phyloP scores from a whole-genome alignment of 495 filamentous ascomycete species.

The Trichocladium uniseriatum region DNA sequence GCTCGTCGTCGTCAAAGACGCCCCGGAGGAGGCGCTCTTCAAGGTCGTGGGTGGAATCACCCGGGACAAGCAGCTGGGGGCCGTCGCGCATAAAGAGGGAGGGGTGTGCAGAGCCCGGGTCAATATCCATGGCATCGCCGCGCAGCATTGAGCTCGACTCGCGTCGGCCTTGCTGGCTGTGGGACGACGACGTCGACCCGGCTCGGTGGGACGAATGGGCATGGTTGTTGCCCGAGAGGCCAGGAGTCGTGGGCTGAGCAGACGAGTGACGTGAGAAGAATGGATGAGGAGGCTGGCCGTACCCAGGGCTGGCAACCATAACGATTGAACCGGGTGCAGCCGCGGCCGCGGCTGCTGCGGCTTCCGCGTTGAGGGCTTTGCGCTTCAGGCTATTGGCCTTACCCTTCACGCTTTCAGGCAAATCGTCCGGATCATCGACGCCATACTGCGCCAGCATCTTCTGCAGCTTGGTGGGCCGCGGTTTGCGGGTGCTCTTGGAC shows the following conservation, averaged over 20 bases:
- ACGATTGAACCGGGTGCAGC: conserved; percentile 12
- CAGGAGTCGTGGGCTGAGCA: conserved; percentile 33
- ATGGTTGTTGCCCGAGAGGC: conserved; percentile 27
- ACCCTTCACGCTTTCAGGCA: conserved; percentile 68
- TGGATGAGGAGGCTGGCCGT: conserved; percentile 19
- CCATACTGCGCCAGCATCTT: conserved; percentile 86
- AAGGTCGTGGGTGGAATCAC: conserved; percentile 27
- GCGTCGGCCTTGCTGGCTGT: conserved; percentile 24
- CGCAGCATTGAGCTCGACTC: conserved; percentile 11
- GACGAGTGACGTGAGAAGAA: conserved; percentile 32
- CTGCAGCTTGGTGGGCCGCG: conserved; percentile 92
- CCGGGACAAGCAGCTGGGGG: conserved; percentile 23
- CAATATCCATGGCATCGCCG: conserved; percentile 27
- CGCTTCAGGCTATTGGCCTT: conserved; percentile 60
- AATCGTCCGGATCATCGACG: conserved; percentile 76
- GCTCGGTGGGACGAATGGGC: conserved; percentile 19
- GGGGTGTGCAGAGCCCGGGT: conserved; percentile 22
- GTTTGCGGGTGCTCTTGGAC: conserved; percentile 92
- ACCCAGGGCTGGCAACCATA: conserved; percentile 27
- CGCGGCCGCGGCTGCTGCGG: conserved; percentile 25
- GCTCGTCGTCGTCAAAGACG: conserved; percentile 25
- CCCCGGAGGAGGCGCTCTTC: conserved; percentile 36
- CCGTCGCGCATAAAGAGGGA: conserved; percentile 32
- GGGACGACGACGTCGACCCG: conserved; percentile 21
- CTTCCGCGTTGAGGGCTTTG: conserved; percentile 43